phyloP scores from a whole-genome alignment of 371 early-diverging fungal genomes.

The Rhizomucor pusillus region DNA sequence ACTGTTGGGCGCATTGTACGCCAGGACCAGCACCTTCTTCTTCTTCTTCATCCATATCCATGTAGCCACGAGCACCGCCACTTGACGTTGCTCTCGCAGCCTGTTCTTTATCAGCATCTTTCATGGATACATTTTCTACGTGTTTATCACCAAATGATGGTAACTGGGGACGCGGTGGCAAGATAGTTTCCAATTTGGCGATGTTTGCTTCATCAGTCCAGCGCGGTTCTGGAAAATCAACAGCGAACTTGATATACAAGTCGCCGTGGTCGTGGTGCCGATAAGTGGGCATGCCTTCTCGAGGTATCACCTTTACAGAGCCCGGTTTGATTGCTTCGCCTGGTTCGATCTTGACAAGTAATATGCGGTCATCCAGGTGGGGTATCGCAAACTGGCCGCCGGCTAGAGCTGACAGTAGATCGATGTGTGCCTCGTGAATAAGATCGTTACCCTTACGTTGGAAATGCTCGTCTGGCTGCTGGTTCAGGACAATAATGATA shows the following conservation, averaged over 20 bases:
- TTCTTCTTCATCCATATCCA: constrained; percentile 69
- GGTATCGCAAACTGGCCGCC: constrained; percentile 88
- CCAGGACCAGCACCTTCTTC: constrained; percentile 71
- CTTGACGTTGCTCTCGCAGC: constrained; percentile 43
- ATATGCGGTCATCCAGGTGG: constrained; percentile 89
- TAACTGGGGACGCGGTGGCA: constrained; percentile 57
- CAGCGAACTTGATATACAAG: constrained; percentile 85
- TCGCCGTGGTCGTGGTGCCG: constrained; percentile 89
- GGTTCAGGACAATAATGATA: constrained; percentile 88
- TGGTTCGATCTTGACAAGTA: constrained; percentile 84
- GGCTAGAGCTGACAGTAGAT: constrained; percentile 89
- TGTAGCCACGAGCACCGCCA: constrained; percentile 23
- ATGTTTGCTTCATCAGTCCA: constrained; percentile 70
- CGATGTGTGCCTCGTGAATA: constrained; percentile 79
- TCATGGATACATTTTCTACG: constrained; percentile 78
- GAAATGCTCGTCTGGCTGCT: constrained; percentile 86
- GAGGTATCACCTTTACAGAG: constrained; percentile 68
- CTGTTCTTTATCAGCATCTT: constrained; percentile 74
- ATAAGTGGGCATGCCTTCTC: constrained; percentile 94
- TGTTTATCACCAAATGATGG: constrained; percentile 46
- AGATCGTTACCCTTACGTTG: constrained; percentile 89
- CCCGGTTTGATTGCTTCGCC: constrained; percentile 91
- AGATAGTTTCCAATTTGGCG: constrained; percentile 62
- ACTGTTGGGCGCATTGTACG: constrained; percentile 97
- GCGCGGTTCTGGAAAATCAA: constrained; percentile 88